phyloP scores from a whole-genome alignment of 2,329 filamentous ascomycete species.

The Cercospora sp. region DNA sequence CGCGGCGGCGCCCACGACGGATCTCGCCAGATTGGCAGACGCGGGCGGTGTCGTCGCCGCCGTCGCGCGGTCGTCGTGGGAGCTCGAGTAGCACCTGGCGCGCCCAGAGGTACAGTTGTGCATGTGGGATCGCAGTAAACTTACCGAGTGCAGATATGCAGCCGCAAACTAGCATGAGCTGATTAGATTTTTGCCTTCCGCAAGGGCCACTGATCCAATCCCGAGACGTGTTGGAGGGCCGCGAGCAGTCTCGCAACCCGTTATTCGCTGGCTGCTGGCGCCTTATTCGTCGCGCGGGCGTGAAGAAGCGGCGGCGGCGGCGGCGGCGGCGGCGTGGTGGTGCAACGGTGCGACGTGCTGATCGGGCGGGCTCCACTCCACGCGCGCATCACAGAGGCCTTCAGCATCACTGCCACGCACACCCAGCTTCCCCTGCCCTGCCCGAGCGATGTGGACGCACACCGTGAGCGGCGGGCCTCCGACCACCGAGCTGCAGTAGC shows the following conservation, averaged over 20 bases:
- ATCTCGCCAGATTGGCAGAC: not conserved
- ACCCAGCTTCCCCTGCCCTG: not conserved
- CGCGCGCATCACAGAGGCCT: not conserved
- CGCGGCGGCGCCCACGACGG: not conserved
- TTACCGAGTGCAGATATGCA: constrained; percentile 16
- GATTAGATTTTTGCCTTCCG: constrained; percentile 15
- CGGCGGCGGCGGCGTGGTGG: not conserved
- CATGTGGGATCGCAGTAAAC: constrained; percentile 15
- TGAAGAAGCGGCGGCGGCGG: not conserved
- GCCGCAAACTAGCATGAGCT: constrained; percentile 13
- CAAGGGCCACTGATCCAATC: constrained; percentile 9
- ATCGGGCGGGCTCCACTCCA: not conserved
- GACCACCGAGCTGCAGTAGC: not conserved
- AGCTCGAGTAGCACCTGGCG: not conserved
- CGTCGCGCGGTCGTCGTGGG: not conserved
- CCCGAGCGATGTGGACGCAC: not conserved
- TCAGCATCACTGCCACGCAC: not conserved
- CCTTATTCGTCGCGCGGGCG: not conserved
- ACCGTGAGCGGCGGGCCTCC: not conserved
- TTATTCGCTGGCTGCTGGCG: not conserved
- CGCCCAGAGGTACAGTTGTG: not conserved
- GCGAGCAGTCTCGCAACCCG: constrained; percentile 4
- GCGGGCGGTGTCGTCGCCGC: not conserved
- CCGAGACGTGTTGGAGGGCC: not conserved
- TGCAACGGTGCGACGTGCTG: not conserved